Conservation (phyloP, 352 stramenopile genomes). For the Achlya hypogyna region DNA sequence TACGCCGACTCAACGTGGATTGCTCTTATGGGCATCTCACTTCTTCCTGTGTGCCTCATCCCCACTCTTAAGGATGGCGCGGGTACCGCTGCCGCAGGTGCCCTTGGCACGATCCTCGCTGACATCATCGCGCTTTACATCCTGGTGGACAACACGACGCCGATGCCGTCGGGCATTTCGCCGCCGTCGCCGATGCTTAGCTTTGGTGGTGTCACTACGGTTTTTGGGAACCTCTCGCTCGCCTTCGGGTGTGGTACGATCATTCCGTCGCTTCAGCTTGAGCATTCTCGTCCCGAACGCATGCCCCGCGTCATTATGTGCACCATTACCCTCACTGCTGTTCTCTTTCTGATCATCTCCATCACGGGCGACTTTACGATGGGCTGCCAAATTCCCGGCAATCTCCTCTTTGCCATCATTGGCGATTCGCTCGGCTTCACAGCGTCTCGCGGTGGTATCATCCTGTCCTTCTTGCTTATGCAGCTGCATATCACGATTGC, state of each 20-base stretch:
- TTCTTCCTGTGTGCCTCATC: conserved; percentile 19
- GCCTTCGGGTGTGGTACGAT: conserved; percentile 48
- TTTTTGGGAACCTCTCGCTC: conserved; percentile 47
- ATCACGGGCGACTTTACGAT: conserved; percentile 3
- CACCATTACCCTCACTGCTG: conserved; percentile 48
- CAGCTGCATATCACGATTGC: conserved; percentile 21
- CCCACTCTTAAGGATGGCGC: conserved; percentile 18
- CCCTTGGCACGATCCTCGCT: conserved; percentile 25
- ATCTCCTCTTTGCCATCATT: conserved; percentile 19
- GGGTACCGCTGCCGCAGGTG: too few species aligned
- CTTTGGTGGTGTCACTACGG: conserved; percentile 13
- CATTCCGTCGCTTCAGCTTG: conserved; percentile 47
- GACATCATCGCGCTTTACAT: conserved; percentile 15
- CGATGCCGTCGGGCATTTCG: background rate
- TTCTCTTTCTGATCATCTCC: conserved; percentile 15
- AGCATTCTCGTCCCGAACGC: conserved; percentile 43
- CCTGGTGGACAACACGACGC: conserved; percentile 15
- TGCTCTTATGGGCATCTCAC: conserved; percentile 12
- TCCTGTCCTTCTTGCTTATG: conserved; percentile 18
- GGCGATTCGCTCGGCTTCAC: conserved; percentile 10
- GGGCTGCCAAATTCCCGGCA: conserved; percentile 22
- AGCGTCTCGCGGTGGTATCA: background rate
- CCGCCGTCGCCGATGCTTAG: conserved; percentile 2
- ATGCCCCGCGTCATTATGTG: conserved; percentile 50
- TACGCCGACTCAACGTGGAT: conserved; percentile 13